Percentiles rank a stretch among this genome's conserved stretches.
These are phyloP conservation scores for Choiromyces venosus DNA, from an alignment of 495 filamentous ascomycete species.

Conservation along the genomic window DNA sequence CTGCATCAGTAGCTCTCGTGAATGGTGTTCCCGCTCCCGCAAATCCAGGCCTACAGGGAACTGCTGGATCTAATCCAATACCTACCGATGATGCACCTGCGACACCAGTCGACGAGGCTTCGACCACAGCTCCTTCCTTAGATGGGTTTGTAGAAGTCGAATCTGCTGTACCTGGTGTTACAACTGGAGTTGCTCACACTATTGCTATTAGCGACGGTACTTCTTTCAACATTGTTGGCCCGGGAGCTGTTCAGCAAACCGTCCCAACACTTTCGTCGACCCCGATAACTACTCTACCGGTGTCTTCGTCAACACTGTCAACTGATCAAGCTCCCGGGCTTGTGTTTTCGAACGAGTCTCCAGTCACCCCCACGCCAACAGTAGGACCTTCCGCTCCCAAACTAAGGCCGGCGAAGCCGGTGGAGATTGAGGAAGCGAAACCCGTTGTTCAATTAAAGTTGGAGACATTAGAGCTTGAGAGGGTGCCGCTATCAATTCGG, in stretches of 20 bases:
- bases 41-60: constrained; percentile 20
- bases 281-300: constrained; percentile 4
- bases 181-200: constrained; percentile 16
- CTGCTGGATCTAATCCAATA: constrained; percentile 3
- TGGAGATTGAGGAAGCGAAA: constrained; percentile 24
- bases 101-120: constrained; percentile 18
- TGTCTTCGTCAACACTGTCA: not conserved
- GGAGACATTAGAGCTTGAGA: constrained; percentile 74
- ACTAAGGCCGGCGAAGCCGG: constrained; percentile 16
- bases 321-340: constrained; percentile 2
- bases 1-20: constrained; percentile 17
- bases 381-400: not conserved
- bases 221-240: constrained; percentile 28
- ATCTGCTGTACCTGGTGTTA: constrained; percentile 19
- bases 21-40: constrained; percentile 18
- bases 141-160: constrained; percentile 24
- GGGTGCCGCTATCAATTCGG: constrained; percentile 65
- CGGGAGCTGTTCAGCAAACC: constrained; percentile 25
- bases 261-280: constrained; percentile 9
- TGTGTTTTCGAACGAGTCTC: constrained; percentile 11
- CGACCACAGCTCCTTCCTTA: not conserved
- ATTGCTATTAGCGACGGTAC: not conserved
- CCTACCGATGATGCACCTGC: constrained; percentile 9
- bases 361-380: constrained; percentile 7
- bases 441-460: constrained; percentile 54